A percentile compares a stretch with the other conserved stretches of the same genome.
These are phyloP conservation scores for Pichia sp. DNA, from an alignment of 1,139 yeast species.

Conservation along the genomic window DNA sequence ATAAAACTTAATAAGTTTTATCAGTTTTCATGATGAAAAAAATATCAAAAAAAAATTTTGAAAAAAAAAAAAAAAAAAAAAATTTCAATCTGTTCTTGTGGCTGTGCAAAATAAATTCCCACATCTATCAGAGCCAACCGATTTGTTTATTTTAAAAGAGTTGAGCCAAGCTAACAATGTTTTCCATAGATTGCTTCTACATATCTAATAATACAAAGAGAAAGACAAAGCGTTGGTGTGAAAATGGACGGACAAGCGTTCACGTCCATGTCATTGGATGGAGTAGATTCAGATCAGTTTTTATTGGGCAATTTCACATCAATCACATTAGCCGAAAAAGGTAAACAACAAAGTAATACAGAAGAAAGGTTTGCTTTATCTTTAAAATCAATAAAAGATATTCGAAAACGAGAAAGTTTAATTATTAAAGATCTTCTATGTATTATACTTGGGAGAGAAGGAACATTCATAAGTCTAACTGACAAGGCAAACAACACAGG, in stretches of 20 bases:
- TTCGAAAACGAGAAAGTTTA: conserved; percentile 56
- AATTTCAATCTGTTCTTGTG: background rate
- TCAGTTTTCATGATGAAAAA: background rate
- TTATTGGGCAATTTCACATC: background rate
- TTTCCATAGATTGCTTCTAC: too few relatives aligned
- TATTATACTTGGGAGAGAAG: conserved; percentile 73
- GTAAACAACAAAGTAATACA: background rate
- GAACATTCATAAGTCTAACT: conserved; percentile 65
- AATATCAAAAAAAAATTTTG: background rate
- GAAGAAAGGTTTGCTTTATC: too few relatives aligned
- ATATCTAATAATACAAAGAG: too few relatives aligned
- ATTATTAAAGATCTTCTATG: conserved; percentile 64
- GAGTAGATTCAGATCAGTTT: conserved; percentile 8
- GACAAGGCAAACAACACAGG: conserved; percentile 49
- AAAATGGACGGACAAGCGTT: background rate
- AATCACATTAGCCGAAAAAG: background rate
- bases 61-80: background rate
- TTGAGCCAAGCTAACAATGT: background rate
- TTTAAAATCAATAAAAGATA: conserved; percentile 1
- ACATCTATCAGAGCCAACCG: too few relatives aligned
- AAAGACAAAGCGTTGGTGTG: too few relatives aligned
- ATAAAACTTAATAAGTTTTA: too few relatives aligned
- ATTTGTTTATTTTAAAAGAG: too few relatives aligned
- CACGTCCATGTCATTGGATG: conserved; percentile 1
- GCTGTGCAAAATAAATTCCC: background rate